Conservation (phyloP, 805 yeast genomes). For the Blastobotrys chiropterorum region DNA sequence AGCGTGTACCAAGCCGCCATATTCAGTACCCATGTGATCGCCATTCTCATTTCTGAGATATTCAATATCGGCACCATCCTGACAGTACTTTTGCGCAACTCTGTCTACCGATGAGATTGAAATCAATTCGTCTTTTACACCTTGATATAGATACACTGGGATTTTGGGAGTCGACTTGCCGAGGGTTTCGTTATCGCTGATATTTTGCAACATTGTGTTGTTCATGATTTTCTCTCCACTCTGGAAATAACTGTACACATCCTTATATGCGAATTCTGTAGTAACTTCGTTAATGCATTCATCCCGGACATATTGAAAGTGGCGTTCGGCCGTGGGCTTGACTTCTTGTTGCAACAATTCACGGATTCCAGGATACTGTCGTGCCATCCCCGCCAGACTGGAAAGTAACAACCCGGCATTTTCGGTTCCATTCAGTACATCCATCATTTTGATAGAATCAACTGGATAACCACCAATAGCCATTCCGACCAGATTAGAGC, state of each 20-base stretch:
- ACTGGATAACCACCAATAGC: slow-evolving; percentile 27
- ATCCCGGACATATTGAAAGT: too few species aligned
- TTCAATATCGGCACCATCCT: too few species aligned
- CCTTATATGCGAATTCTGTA: slow-evolving; percentile 11
- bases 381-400: slow-evolving; percentile 21
- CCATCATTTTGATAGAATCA: slow-evolving; percentile 16
- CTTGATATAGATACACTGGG: background rate
- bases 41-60: background rate
- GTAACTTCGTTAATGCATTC: slow-evolving; percentile 12
- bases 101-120: background rate
- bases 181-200: background rate
- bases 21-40: background rate
- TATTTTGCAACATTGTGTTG: background rate
- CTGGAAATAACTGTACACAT: slow-evolving; percentile 10
- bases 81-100: background rate
- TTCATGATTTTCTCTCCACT: background rate
- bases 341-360: too few species aligned
- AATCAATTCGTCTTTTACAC: background rate
- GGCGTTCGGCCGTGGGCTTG: too few species aligned
- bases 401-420: slow-evolving; percentile 21
- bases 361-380: slow-evolving; percentile 22
- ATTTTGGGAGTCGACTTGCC: background rate
- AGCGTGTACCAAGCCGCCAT: background rate
- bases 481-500: slow-evolving; percentile 22
- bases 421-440: slow-evolving; percentile 13